Percentiles rank a stretch among this genome's conserved stretches.
phyloP scores from a whole-genome alignment of 139 green algal genomes.

The Nannochloris sp. region DNA sequence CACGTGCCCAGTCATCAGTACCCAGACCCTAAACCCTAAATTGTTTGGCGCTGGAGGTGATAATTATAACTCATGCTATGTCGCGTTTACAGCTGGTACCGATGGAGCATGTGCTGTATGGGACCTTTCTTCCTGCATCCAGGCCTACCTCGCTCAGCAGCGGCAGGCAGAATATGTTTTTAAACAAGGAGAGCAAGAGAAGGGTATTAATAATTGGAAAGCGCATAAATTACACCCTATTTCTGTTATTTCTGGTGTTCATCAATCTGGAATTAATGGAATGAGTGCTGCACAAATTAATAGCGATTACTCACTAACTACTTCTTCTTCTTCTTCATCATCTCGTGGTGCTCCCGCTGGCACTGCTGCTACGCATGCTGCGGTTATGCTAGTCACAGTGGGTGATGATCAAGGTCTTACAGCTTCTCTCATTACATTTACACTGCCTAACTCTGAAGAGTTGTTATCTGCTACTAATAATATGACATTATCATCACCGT shows the following conservation, averaged over 20 bases:
- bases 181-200: no score
- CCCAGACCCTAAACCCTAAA: not conserved
- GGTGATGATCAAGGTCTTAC: constrained; percentile 37
- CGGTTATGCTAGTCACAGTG: constrained; percentile 22
- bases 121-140: constrained; percentile 9
- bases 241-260: constrained; percentile 3
- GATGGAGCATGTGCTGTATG: constrained; percentile 22
- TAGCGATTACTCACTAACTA: not conserved
- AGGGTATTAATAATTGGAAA: no score
- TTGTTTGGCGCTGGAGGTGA: not conserved
- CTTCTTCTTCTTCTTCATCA: no score
- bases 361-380: not conserved
- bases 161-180: no score
- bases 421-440: not conserved
- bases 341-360: no score
- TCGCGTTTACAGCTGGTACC: not conserved
- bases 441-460: not conserved
- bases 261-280: constrained; percentile 39
- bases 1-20: constrained; percentile 7
- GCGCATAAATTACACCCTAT: no score
- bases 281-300: not conserved
- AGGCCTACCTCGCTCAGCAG: no score
- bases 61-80: not conserved
- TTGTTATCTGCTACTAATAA: not conserved
- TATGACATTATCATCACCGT: not conserved